phyloP scores from a whole-genome alignment of 176 grass and related monocot species.

The Musa troglodytarum region DNA sequence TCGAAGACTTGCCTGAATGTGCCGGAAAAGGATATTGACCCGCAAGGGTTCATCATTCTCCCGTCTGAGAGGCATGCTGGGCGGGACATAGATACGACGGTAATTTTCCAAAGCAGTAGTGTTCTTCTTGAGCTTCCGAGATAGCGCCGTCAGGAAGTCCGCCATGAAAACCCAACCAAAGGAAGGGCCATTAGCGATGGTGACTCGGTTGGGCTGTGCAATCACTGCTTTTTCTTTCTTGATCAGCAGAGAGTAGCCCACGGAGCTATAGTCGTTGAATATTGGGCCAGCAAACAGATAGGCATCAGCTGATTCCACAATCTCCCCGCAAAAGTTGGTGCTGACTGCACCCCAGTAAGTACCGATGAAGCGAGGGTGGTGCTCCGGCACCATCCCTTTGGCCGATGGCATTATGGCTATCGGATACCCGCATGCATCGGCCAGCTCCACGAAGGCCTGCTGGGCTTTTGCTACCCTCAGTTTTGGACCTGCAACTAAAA shows the following conservation, averaged over 20 bases:
- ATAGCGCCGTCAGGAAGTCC: slow-evolving; percentile 10
- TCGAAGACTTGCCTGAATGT: slow-evolving; percentile 7
- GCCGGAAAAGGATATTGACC: slow-evolving; percentile 14
- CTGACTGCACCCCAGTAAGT: slow-evolving; percentile 13
- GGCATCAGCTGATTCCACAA: slow-evolving; percentile 19
- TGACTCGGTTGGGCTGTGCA: slow-evolving; percentile 1
- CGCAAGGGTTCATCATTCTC: slow-evolving; percentile 7
- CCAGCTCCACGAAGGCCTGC: not conserved
- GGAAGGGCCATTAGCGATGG: slow-evolving; percentile 1
- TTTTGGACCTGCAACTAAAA: slow-evolving; percentile 13
- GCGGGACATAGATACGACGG: not conserved
- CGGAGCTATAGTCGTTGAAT: slow-evolving; percentile 17
- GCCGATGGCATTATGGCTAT: slow-evolving; percentile 14
- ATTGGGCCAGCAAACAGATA: slow-evolving; percentile 5
- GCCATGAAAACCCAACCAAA: slow-evolving; percentile 24
- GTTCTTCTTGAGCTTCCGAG: slow-evolving; percentile 5
- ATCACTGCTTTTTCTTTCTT: slow-evolving; percentile 14
- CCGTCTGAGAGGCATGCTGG: not conserved
- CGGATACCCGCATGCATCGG: slow-evolving; percentile 5
- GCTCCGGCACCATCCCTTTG: slow-evolving; percentile 11
- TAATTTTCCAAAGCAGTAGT: slow-evolving; percentile 10
- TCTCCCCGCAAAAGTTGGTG: slow-evolving; percentile 19
- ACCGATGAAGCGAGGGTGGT: slow-evolving; percentile 14
- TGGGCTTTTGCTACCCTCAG: slow-evolving; percentile 11
- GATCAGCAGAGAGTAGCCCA: slow-evolving; percentile 11